These are phyloP conservation scores for Phragmites australis DNA, from an alignment of 176 grass and related monocot species.

Conservation along the genomic window DNA sequence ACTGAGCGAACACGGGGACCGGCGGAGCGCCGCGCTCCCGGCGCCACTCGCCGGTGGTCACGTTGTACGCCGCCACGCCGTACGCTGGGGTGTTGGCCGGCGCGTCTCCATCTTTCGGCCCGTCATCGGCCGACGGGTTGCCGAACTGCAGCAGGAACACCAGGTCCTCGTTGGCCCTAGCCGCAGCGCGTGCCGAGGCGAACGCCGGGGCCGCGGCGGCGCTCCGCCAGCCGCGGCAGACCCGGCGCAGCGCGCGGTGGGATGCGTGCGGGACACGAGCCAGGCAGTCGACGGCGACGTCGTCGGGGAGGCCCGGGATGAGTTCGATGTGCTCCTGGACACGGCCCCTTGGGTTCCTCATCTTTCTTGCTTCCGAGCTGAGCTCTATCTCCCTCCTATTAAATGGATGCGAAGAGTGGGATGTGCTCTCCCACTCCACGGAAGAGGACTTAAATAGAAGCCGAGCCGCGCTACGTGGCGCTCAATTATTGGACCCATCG, in stretches of 20 bases:
- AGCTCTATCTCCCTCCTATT: not conserved
- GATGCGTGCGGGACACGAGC: slow-evolving; percentile 61
- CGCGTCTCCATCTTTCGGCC: slow-evolving; percentile 9
- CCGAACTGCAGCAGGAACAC: slow-evolving; percentile 44
- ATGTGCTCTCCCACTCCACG: not conserved
- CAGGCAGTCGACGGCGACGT: slow-evolving; percentile 89
- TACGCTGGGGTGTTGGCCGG: slow-evolving; percentile 15
- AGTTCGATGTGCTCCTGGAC: slow-evolving; percentile 44
- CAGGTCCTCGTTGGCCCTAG: slow-evolving; percentile 44
- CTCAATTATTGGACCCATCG: not conserved
- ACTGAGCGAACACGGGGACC: slow-evolving; percentile 62
- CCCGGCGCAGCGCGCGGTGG: slow-evolving; percentile 52
- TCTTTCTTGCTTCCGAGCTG: not conserved
- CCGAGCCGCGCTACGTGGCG: not conserved
- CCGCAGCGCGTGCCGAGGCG: slow-evolving; percentile 37
- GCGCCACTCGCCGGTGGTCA: slow-evolving; percentile 54
- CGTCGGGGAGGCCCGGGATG: slow-evolving; percentile 82
- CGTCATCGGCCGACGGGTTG: slow-evolving; percentile 25
- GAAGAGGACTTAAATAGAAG: slow-evolving; percentile 29
- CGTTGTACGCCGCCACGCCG: slow-evolving; percentile 65
- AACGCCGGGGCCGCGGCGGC: slow-evolving; percentile 44
- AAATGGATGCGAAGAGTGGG: no score
- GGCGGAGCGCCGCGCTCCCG: slow-evolving; percentile 48
- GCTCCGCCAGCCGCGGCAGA: slow-evolving; percentile 69
- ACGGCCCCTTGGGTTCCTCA: slow-evolving; percentile 33